Evolutionary conservation across 208 protist genomes (phyloP), one percentile per base, ranked within the genome.

Genomic region (Trypanosomatidae sp.): DNA sequence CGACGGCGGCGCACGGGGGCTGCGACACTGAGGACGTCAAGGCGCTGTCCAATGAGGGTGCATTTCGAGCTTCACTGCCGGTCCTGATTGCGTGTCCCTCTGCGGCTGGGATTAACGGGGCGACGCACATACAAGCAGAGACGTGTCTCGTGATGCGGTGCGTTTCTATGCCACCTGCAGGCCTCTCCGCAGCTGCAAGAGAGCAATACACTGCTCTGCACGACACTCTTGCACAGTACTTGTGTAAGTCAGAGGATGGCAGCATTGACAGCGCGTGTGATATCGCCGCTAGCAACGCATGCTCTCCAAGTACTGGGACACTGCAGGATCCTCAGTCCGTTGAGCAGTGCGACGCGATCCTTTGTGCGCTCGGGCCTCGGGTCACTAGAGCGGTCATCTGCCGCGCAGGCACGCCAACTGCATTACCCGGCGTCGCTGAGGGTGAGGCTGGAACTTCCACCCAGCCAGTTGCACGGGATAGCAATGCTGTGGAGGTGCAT

Each of bases 121-220:
- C n/a, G 60, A 47, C 10, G 39, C 25, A 52, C 44, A 15, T 33
- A 15, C 39, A 46, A 33, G n/a, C 41, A 12, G 62, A 49, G 33
- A 25, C n/a, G 9, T 19, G n/a, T 10, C 9, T 68, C 28, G 5
- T 39, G 15, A 30, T 68, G 64, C 41, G 28, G 13, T 36, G 64
- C 64, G 64, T 68, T 39, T 0, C 25, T 53, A 53, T 68, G 44
- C 64, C 64, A 12, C 7, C 28, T 10, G 44, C 44, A 22, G 64
- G 64, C 43, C 64, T 68, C 44, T 68, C 64, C 13, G 64, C 28
- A 47, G 46, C 64, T n/a, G 17, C 64, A 9, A 25, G 46, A 36
- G 44, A 39, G 44, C 44, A 47, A 46, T 68, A 68, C 64, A 19
- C 25, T 2, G 64, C 43, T 53, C 64, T 68, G 46, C 64, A 39